phyloP scores from a whole-genome alignment of 306 rosid species.

The Abrus precatorius region DNA sequence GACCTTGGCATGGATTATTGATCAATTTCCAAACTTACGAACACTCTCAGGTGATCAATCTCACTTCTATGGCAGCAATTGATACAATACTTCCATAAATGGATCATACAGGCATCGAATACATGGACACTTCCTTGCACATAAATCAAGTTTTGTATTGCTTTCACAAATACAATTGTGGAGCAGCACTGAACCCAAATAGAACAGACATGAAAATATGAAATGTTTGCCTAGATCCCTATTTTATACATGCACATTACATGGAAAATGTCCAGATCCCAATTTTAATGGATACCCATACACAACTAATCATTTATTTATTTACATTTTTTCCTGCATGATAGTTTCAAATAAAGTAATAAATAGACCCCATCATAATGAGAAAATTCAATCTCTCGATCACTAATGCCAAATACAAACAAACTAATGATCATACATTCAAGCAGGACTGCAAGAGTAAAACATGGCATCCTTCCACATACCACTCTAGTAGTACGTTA shows the following conservation, averaged over 20 bases:
- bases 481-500: background rate
- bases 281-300: background rate
- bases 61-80: slow-evolving; percentile 66
- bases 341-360: slow-evolving; percentile 17
- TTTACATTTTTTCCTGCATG: background rate
- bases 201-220: slow-evolving; percentile 17
- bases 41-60: slow-evolving; percentile 63
- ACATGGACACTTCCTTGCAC: slow-evolving; percentile 53
- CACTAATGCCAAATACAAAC: slow-evolving; percentile 21
- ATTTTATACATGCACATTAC: background rate
- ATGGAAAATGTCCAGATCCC: slow-evolving; percentile 32
- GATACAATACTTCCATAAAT: slow-evolving; percentile 63
- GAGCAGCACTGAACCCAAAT: slow-evolving; percentile 41
- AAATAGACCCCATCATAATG: slow-evolving; percentile 23
- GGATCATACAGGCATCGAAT: slow-evolving; percentile 61
- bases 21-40: slow-evolving; percentile 80
- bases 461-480: slow-evolving; percentile 27
- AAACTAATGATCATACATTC: slow-evolving; percentile 25
- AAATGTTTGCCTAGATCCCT: background rate
- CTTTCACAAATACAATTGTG: slow-evolving; percentile 44
- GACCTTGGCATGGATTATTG: slow-evolving; percentile 90
- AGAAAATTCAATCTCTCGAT: background rate
- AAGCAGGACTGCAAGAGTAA: slow-evolving; percentile 31
- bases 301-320: slow-evolving; percentile 24
- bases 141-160: slow-evolving; percentile 53